A percentile compares a stretch with the other conserved stretches of the same genome.
These are phyloP conservation scores for Phytophthora colocasiae DNA, from an alignment of 352 stramenopile genomes.

Conservation along the genomic window DNA sequence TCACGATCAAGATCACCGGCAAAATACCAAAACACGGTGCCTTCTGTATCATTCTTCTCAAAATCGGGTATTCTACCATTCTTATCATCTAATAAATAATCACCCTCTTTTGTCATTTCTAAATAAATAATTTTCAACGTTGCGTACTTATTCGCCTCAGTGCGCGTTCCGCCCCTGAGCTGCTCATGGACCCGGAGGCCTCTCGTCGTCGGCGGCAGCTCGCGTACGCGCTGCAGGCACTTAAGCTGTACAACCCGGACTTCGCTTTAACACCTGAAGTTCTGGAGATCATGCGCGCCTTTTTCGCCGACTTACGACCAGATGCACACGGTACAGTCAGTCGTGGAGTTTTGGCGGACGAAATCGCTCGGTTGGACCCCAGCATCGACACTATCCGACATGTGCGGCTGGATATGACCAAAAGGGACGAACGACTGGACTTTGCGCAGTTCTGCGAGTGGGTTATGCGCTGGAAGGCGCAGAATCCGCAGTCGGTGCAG, in stretches of 20 bases:
- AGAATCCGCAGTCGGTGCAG: slow-evolving; percentile 66
- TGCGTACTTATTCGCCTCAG: no score
- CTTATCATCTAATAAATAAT: background rate
- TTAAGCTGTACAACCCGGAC: slow-evolving; percentile 84
- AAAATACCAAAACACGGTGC: no score
- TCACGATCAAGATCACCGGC: background rate
- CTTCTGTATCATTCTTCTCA: background rate
- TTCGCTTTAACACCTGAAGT: slow-evolving; percentile 85
- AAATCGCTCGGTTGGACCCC: slow-evolving; percentile 75
- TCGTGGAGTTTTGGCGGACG: slow-evolving; percentile 55
- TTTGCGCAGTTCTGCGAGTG: slow-evolving; percentile 78
- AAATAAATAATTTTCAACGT: no score
- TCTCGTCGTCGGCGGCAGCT: slow-evolving; percentile 39
- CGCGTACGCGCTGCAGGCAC: slow-evolving; percentile 62
- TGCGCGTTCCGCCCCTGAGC: background rate
- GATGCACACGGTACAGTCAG: slow-evolving; percentile 60
- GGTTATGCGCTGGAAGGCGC: slow-evolving; percentile 85
- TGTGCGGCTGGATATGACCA: slow-evolving; percentile 51
- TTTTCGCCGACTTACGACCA: slow-evolving; percentile 76
- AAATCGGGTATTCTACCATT: background rate
- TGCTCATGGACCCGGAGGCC: slow-evolving; percentile 3
- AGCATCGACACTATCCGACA: slow-evolving; percentile 52
- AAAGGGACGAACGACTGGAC: slow-evolving; percentile 54
- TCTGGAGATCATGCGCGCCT: slow-evolving; percentile 79
- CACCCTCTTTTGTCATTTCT: slow-evolving; percentile 7